These are phyloP conservation scores for Fusarium armeniacum DNA, from an alignment of 2,329 filamentous ascomycete genomes.

Conservation along the genomic window DNA sequence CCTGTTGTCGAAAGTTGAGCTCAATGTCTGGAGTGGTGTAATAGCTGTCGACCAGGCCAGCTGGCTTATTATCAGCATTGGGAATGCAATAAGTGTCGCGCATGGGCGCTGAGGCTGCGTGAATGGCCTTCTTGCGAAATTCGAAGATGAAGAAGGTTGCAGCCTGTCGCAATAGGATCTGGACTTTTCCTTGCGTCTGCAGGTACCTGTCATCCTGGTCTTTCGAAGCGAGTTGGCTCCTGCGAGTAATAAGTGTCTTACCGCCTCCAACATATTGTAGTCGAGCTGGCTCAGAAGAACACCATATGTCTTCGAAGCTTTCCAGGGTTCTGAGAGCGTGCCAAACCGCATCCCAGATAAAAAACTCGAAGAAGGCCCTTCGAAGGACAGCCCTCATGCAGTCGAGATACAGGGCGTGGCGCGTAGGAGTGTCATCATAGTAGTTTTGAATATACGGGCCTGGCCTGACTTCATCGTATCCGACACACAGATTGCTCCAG, in stretches of 20 bases:
- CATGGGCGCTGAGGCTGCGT: conserved; percentile 41
- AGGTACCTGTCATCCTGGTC: too few species aligned
- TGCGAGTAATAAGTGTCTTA: neutral
- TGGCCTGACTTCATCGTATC: conserved; percentile 6
- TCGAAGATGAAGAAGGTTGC: conserved; percentile 42
- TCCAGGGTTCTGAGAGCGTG: neutral
- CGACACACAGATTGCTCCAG: conserved; percentile 36
- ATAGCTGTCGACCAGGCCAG: neutral
- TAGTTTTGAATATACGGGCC: conserved; percentile 22
- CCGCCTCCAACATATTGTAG: neutral
- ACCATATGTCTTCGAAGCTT: neutral
- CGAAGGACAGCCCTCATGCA: conserved; percentile 36
- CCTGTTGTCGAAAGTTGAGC: conserved; percentile 11
- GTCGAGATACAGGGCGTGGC: conserved; percentile 35
- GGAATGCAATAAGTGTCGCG: conserved; percentile 27
- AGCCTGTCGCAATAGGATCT: conserved; percentile 29
- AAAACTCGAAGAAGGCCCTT: conserved; percentile 43
- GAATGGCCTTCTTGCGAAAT: conserved; percentile 45
- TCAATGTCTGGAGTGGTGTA: conserved; percentile 3
- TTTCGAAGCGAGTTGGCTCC: neutral
- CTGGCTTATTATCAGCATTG: neutral
- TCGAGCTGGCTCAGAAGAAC: neutral
- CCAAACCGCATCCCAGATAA: conserved; percentile 32
- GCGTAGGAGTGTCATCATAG: neutral
- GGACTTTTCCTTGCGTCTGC: neutral